These are phyloP conservation scores for Xylaria intraflava DNA, from an alignment of 495 filamentous ascomycete species.

Conservation along the genomic window DNA sequence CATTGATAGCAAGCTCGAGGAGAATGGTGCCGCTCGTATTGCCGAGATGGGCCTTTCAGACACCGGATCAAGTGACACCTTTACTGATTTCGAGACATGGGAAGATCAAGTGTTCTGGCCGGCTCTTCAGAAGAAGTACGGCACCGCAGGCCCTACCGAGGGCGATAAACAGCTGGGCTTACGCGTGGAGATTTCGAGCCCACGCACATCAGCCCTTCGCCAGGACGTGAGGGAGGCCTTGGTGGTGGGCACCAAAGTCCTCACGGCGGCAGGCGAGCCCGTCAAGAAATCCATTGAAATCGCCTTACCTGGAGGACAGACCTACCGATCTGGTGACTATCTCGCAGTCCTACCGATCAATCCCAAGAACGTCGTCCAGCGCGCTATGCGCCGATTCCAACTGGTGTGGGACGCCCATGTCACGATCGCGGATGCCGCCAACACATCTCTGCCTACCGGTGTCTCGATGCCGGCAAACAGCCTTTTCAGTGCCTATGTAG, in stretches of 20 bases:
- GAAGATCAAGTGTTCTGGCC: constrained; percentile 61
- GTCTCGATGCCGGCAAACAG: constrained; percentile 53
- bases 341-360: constrained; percentile 68
- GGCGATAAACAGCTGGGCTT: constrained; percentile 26
- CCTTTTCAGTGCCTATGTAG: constrained; percentile 63
- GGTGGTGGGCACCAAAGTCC: constrained; percentile 47
- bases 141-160: constrained; percentile 17
- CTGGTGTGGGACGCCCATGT: constrained; percentile 58
- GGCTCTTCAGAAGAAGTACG: constrained; percentile 47
- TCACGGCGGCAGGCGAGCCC: constrained; percentile 50
- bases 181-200: constrained; percentile 52
- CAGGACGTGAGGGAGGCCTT: constrained; percentile 60
- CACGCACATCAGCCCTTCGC: constrained; percentile 53
- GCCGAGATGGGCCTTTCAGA: constrained; percentile 54
- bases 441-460: constrained; percentile 52
- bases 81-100: constrained; percentile 68
- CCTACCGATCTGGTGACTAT: constrained; percentile 69
- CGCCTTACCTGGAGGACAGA: constrained; percentile 56
- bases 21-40: constrained; percentile 49
- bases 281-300: constrained; percentile 62
- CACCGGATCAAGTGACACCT: constrained; percentile 57
- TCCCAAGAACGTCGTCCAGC: constrained; percentile 48
- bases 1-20: constrained; percentile 46
- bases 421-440: constrained; percentile 38
- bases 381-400: constrained; percentile 44